phyloP scores from a whole-genome alignment of 2,329 filamentous ascomycete genomes.

The Monilinia polystroma region DNA sequence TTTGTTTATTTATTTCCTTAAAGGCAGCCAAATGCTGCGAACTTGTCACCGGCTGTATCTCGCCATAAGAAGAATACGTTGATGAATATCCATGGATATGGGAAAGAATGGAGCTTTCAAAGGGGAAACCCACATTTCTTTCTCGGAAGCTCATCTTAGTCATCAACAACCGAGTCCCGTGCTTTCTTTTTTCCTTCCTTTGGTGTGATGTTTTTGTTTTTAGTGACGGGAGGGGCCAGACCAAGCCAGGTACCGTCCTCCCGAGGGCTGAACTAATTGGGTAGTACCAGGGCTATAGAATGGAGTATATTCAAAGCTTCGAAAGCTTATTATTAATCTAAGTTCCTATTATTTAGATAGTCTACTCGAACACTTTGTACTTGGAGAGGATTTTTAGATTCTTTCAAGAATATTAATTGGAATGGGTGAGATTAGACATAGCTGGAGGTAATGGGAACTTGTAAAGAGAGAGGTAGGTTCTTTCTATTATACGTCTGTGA shows the following conservation, averaged over 20 bases:
- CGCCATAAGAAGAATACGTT: conserved; percentile 34
- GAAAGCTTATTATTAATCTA: too few species aligned
- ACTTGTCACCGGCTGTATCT: conserved; percentile 34
- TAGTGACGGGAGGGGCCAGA: conserved; percentile 9
- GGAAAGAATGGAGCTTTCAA: conserved; percentile 21
- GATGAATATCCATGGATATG: conserved; percentile 16
- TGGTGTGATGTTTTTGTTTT: neutral
- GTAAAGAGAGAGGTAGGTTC: too few species aligned
- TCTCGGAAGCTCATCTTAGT: conserved; percentile 8
- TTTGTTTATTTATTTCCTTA: neutral
- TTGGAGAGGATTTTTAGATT: too few species aligned
- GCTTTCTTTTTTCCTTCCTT: neutral
- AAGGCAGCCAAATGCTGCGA: conserved; percentile 39
- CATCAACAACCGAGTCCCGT: conserved; percentile 5
- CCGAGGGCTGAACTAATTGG: neutral
- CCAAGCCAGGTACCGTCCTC: neutral
- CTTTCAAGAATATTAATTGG: too few species aligned
- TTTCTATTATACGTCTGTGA: too few species aligned
- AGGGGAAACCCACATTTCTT: conserved; percentile 13
- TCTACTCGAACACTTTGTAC: too few species aligned
- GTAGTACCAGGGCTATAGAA: neutral
- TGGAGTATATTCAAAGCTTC: neutral
- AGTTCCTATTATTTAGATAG: neutral
- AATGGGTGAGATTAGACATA: too few species aligned
- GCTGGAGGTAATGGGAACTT: too few species aligned